These are phyloP conservation scores for Urochloa ruziziensis DNA, from an alignment of 176 grass and related monocot genomes.

Conservation along the genomic window DNA sequence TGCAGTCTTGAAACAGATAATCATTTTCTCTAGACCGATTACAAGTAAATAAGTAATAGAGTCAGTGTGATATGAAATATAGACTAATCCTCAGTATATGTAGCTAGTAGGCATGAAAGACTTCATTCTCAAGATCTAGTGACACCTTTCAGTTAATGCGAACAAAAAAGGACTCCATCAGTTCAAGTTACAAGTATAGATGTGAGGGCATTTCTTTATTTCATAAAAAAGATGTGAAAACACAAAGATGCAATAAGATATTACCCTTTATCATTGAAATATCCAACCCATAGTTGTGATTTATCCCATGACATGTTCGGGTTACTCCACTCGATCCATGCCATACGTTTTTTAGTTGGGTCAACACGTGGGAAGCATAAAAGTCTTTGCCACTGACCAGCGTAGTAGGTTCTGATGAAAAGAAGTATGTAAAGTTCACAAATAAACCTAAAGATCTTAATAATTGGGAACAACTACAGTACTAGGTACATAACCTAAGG, in stretches of 20 bases:
- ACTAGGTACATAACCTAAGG: conserved; percentile 10
- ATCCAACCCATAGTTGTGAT: conserved; percentile 82
- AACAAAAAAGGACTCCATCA: background rate
- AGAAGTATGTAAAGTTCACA: background rate
- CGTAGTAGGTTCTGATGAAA: conserved; percentile 58
- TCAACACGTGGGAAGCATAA: conserved; percentile 87
- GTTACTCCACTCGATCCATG: conserved; percentile 85
- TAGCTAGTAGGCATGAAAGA: background rate
- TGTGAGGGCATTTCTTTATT: background rate
- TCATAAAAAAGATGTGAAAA: background rate
- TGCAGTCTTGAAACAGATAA: background rate
- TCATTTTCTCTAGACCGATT: background rate
- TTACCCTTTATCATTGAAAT: conserved; percentile 77
- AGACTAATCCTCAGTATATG: background rate
- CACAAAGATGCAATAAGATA: conserved; percentile 17
- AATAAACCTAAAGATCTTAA: background rate
- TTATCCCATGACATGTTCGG: conserved; percentile 87
- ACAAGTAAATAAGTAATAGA: background rate
- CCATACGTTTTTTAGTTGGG: conserved; percentile 58
- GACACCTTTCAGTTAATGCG: background rate
- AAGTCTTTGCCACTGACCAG: conserved; percentile 76
- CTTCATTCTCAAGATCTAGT: background rate
- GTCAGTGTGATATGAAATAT: conserved; percentile 2
- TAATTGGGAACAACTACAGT: background rate
- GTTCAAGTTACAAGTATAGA: background rate